These are phyloP conservation scores for Xylaria multiplex DNA, from an alignment of 2,329 filamentous ascomycete species.

Conservation along the genomic window DNA sequence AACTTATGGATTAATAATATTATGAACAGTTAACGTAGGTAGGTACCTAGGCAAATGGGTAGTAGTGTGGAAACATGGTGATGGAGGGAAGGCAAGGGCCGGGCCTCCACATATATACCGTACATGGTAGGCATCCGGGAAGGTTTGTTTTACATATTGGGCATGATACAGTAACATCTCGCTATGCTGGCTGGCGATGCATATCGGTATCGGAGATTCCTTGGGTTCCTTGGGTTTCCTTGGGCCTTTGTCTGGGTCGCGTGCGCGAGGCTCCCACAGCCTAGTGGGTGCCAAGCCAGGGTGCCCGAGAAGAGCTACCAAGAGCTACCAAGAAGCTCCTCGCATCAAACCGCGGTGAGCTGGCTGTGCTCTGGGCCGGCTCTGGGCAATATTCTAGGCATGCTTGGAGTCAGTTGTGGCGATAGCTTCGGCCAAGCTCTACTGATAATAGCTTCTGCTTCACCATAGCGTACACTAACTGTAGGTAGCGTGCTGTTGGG, in stretches of 20 bases:
- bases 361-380: neutral
- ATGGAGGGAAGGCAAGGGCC: slow-evolving; percentile 29
- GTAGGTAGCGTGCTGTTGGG: neutral
- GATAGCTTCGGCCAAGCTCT: neutral
- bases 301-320: slow-evolving; percentile 7
- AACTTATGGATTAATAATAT: slow-evolving; percentile 26
- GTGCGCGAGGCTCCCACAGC: slow-evolving; percentile 31
- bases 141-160: slow-evolving; percentile 13
- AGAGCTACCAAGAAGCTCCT: slow-evolving; percentile 1
- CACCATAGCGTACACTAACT: too few relatives aligned
- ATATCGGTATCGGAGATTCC: slow-evolving; percentile 28
- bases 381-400: neutral
- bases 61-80: neutral
- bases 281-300: slow-evolving; percentile 18
- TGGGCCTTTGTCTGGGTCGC: slow-evolving; percentile 16
- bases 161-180: slow-evolving; percentile 33
- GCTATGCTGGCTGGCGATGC: slow-evolving; percentile 33
- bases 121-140: slow-evolving; percentile 10
- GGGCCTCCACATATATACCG: slow-evolving; percentile 29
- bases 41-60: neutral
- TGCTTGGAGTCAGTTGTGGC: neutral
- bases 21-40: slow-evolving; percentile 2
- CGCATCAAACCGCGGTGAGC: neutral
- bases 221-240: slow-evolving; percentile 2
- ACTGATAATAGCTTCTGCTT: too few relatives aligned